Evolutionary conservation across 164 flowering plant species (phyloP).

Genomic region (Warburgia ugandensis): DNA sequence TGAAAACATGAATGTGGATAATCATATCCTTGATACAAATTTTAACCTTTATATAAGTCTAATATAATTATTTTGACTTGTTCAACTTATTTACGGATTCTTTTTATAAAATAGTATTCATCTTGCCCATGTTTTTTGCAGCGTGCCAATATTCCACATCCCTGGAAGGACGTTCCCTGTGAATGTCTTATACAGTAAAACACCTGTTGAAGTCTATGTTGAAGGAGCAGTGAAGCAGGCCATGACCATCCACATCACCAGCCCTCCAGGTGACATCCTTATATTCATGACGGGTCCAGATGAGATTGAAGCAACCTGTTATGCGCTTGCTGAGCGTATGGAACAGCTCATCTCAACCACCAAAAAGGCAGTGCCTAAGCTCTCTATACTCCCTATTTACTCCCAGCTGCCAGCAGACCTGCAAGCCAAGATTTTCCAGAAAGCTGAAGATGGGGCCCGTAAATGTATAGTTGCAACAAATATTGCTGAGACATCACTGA

Average conservation of each 20-base stretch:
- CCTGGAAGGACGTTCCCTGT: background rate
- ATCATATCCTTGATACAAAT: too few relatives aligned
- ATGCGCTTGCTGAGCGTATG: slow-evolving; percentile 82
- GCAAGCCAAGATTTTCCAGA: slow-evolving; percentile 92
- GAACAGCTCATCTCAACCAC: slow-evolving; percentile 71
- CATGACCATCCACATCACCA: slow-evolving; percentile 83
- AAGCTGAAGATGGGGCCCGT: slow-evolving; percentile 93
- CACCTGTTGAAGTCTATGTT: slow-evolving; percentile 90
- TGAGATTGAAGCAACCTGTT: slow-evolving; percentile 96
- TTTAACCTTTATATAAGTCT: too few relatives aligned
- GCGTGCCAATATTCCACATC: slow-evolving; percentile 13
- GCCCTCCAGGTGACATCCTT: slow-evolving; percentile 90
- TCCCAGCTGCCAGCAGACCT: slow-evolving; percentile 97
- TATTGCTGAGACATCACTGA: slow-evolving; percentile 94
- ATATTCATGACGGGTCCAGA: slow-evolving; percentile 99
- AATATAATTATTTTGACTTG: too few relatives aligned
- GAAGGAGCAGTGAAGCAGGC: slow-evolving; percentile 98
- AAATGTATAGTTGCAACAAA: slow-evolving; percentile 98
- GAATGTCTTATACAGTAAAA: slow-evolving; percentile 48
- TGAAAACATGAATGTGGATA: too few relatives aligned
- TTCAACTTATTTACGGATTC: too few relatives aligned
- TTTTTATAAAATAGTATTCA: too few relatives aligned
- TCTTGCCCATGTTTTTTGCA: too few relatives aligned
- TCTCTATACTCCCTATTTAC: slow-evolving; percentile 84
- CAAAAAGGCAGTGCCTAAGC: slow-evolving; percentile 59